These are phyloP conservation scores for Crithidia fasciculata DNA, from an alignment of 208 protist genomes.

Conservation along the genomic window DNA sequence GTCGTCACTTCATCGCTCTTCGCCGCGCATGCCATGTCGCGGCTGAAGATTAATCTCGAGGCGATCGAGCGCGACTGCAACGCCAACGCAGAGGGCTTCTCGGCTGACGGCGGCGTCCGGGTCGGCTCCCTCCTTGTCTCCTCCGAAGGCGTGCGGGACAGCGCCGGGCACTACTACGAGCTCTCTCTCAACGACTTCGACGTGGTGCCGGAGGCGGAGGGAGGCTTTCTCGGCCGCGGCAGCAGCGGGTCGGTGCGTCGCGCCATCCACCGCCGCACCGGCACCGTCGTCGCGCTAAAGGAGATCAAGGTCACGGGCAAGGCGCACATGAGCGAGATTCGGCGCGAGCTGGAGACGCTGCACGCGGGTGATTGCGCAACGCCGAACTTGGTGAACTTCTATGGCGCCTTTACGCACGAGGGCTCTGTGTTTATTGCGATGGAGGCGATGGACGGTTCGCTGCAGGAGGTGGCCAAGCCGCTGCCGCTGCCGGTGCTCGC, in stretches of 20 bases:
- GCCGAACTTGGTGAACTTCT: slow-evolving; percentile 82
- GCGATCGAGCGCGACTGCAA: slow-evolving; percentile 58
- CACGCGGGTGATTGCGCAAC: slow-evolving; percentile 48
- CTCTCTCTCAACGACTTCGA: slow-evolving; percentile 81
- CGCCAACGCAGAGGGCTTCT: slow-evolving; percentile 51
- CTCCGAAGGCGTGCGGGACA: slow-evolving; percentile 68
- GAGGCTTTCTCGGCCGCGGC: slow-evolving; percentile 75
- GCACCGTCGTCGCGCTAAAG: slow-evolving; percentile 75
- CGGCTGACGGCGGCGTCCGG: slow-evolving; percentile 57
- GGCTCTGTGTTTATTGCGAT: slow-evolving; percentile 92
- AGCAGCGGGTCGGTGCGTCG: slow-evolving; percentile 86
- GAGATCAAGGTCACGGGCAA: slow-evolving; percentile 87
- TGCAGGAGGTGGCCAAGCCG: slow-evolving; percentile 64
- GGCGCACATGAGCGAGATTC: slow-evolving; percentile 79
- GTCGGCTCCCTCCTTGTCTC: slow-evolving; percentile 82
- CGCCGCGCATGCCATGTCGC: slow-evolving; percentile 7
- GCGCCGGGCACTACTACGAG: slow-evolving; percentile 57
- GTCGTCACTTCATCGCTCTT: neutral
- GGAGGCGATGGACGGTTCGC: slow-evolving; percentile 92
- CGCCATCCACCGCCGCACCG: slow-evolving; percentile 64
- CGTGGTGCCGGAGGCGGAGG: slow-evolving; percentile 51
- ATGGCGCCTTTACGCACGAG: slow-evolving; percentile 88
- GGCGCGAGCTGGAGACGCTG: slow-evolving; percentile 85
- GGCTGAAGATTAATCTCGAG: slow-evolving; percentile 84
- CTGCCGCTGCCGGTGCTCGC: slow-evolving; percentile 63